Base-by-base conservation (phyloP, 208 protist species). In the Trypanosomatidae sp. region DNA sequence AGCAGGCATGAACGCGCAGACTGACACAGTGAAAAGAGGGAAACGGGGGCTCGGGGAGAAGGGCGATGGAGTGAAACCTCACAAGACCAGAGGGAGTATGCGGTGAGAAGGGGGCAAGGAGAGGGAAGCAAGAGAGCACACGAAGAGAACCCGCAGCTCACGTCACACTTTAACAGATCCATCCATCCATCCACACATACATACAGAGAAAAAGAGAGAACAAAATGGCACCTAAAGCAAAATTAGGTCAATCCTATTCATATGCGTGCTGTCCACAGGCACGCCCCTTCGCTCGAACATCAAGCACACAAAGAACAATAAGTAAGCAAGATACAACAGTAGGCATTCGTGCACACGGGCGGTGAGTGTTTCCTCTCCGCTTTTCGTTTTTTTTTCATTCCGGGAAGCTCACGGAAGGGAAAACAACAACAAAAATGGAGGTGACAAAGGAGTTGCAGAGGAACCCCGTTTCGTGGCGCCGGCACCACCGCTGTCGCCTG, bases 141-240 rank as follows among this genome's bases (percentile, higher is more conserved):
- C 43, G 39, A 33, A 58, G 15, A 17, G 55, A 52, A 43, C 5
- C 33, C 55, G 25, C 67, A 33, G 15, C 56, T 43, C 5, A 36
- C 15, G 30, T 69, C 44, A 50, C 22, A 44, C 30, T 22, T 69
- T 69, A 43, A 30, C 22, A 62, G 49, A 12, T 69, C 36, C 59
- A 30, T 25, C 28, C 36, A 39, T 39, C 66, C 19, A 59, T 19
- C 17, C 43, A 75, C 28, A 19, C n/a, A 75, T 36, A 46, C 55
- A 65, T 19, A 30, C 30, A 68, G 22, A 75, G 62, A 49, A 68
- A 43, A 74, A 46, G 67, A 80, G 58, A 76, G 50, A 62, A 66
- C 33, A 30, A 60, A 66, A 60, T 68, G 72, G 36, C 44, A 71
- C 53, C 49, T 67, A 71, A 69, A n/a, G n/a, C 46, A 17, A 8